These are phyloP conservation scores for Lasiosphaeriaceae sp. DNA, from an alignment of 495 filamentous ascomycete species.

Conservation along the genomic window DNA sequence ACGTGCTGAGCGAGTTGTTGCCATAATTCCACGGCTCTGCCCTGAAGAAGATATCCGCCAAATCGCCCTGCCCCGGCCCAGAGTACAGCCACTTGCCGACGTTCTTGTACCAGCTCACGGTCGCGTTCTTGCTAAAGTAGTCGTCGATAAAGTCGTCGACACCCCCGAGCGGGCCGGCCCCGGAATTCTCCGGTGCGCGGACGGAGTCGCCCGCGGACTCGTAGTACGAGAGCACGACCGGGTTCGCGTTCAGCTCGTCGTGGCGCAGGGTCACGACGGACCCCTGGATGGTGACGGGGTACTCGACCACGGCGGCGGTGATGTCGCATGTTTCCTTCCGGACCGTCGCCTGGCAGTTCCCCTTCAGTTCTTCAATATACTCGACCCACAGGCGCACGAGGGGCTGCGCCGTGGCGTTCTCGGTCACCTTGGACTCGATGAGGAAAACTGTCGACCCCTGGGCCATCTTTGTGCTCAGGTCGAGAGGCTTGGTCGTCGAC, in stretches of 20 bases:
- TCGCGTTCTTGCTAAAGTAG: not conserved
- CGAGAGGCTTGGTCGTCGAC: not conserved
- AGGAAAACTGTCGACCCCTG: conserved; percentile 8
- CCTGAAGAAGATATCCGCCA: not conserved
- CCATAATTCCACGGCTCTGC: not conserved
- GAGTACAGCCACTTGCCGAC: not conserved
- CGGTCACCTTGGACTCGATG: not conserved
- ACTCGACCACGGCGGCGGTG: conserved; percentile 10
- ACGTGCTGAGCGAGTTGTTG: not conserved
- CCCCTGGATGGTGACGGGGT: conserved; percentile 15
- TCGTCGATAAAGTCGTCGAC: not conserved
- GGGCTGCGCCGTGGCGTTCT: not conserved
- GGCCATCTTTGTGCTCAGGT: not conserved
- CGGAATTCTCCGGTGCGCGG: not conserved
- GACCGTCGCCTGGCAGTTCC: conserved; percentile 11
- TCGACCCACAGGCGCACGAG: not conserved
- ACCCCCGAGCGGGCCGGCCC: not conserved
- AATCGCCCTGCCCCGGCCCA: not conserved
- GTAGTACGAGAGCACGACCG: not conserved
- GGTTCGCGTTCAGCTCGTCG: conserved; percentile 1
- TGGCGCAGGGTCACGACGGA: conserved; percentile 1
- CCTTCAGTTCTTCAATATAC: conserved; percentile 1
- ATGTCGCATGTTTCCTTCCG: conserved; percentile 7
- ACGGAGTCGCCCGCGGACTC: not conserved
- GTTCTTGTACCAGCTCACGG: not conserved